Conservation (phyloP, 2,329 filamentous ascomycete species). For the Diatrype stigma region DNA sequence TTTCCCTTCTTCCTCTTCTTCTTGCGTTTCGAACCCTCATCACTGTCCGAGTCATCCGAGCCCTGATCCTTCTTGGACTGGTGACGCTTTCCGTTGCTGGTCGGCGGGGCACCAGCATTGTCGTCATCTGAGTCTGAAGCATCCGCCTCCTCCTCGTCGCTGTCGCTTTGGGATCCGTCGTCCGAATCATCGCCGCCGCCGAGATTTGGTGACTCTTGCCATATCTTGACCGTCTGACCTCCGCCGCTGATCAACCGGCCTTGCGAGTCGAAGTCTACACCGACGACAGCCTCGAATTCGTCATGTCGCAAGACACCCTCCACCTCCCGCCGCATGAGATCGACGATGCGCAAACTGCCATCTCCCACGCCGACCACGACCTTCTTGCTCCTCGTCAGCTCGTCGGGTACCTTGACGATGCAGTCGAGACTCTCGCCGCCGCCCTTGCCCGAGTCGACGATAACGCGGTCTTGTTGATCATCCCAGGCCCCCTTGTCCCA, state of each 20-base stretch:
- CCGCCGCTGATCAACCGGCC: slow-evolving; percentile 88
- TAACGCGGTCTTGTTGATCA: slow-evolving; percentile 86
- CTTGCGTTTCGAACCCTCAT: slow-evolving; percentile 36
- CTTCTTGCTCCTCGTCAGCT: slow-evolving; percentile 65
- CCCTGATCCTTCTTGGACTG: slow-evolving; percentile 36
- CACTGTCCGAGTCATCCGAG: slow-evolving; percentile 43
- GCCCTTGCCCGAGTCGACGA: slow-evolving; percentile 59
- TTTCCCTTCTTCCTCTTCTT: slow-evolving; percentile 44
- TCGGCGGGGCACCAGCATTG: slow-evolving; percentile 40
- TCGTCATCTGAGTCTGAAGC: slow-evolving; percentile 39
- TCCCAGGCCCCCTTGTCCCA: slow-evolving; percentile 97
- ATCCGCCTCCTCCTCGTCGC: slow-evolving; percentile 44
- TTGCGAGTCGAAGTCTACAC: slow-evolving; percentile 76
- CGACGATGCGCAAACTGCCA: slow-evolving; percentile 72
- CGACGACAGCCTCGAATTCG: slow-evolving; percentile 80
- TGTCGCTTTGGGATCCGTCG: slow-evolving; percentile 47
- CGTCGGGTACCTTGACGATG: slow-evolving; percentile 67
- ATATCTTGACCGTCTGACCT: slow-evolving; percentile 82
- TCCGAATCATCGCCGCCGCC: slow-evolving; percentile 38
- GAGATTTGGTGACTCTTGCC: slow-evolving; percentile 66
- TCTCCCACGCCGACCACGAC: slow-evolving; percentile 79
- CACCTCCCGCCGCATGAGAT: slow-evolving; percentile 69
- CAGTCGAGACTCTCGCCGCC: slow-evolving; percentile 78
- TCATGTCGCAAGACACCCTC: slow-evolving; percentile 69
- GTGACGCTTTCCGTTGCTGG: slow-evolving; percentile 33